These are phyloP conservation scores for Russula griseocarnosa DNA, from an alignment of 768 basidiomycete genomes.

Conservation along the genomic window DNA sequence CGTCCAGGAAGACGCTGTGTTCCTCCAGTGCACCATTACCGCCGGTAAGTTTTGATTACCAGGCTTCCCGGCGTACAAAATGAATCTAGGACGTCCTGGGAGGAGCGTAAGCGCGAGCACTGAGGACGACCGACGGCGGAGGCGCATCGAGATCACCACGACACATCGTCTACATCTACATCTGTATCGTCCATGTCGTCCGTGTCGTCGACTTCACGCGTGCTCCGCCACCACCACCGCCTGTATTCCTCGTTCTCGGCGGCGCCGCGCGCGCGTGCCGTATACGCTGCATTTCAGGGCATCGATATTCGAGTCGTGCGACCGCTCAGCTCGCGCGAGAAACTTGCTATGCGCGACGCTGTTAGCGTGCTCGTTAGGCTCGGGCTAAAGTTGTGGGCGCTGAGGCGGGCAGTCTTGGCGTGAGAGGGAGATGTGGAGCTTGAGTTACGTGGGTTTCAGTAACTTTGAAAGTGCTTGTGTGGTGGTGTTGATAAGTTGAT, in stretches of 20 bases:
- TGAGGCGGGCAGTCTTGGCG: slow-evolving; percentile 16
- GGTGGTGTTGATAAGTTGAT: neutral
- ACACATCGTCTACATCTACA: neutral
- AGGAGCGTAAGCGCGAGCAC: neutral
- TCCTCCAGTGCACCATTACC: slow-evolving; percentile 25
- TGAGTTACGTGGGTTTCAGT: slow-evolving; percentile 28
- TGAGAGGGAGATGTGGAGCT: slow-evolving; percentile 29
- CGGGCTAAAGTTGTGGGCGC: slow-evolving; percentile 22
- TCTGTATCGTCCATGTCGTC: slow-evolving; percentile 5
- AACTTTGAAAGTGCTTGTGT: neutral
- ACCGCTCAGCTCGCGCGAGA: slow-evolving; percentile 27
- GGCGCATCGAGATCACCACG: neutral
- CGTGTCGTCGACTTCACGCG: neutral
- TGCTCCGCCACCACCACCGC: slow-evolving; percentile 9
- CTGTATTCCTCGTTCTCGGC: slow-evolving; percentile 27
- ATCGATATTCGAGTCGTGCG: slow-evolving; percentile 27
- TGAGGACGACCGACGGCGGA: neutral
- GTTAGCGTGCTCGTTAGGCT: slow-evolving; percentile 23
- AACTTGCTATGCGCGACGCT: slow-evolving; percentile 27
- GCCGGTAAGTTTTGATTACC: slow-evolving; percentile 29
- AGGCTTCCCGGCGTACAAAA: slow-evolving; percentile 23
- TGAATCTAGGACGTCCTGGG: neutral
- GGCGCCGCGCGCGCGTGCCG: slow-evolving; percentile 27
- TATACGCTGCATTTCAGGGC: slow-evolving; percentile 28
- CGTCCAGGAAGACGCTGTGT: slow-evolving; percentile 1